Evolutionary conservation across 257 asterid genomes (phyloP), one percentile per base, ranked within the genome.

Genomic region (Gardenia jasminoides): DNA sequence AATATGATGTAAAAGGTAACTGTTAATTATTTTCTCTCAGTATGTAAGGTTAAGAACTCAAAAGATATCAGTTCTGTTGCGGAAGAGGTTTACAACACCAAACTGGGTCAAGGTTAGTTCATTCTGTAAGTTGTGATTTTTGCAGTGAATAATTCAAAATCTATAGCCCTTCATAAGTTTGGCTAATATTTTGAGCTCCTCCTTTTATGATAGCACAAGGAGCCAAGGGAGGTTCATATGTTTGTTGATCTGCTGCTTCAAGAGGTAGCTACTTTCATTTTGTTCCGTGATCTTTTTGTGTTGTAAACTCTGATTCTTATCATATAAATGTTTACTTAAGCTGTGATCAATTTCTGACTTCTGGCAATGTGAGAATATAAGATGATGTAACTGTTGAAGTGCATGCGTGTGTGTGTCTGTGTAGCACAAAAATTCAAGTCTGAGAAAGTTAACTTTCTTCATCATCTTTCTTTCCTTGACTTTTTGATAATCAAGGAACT

Each of bases 211-310:
- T 83, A 95, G 99, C 99, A 95, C 80, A 95, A 95, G 85, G 99
- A 95, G 84, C 99, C 99, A 78, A 90, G 99, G 85, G 99, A 95
- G 87, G 98, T 95, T 82, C 99, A 95, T 84, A 93, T 95, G 97
- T 93, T 89, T 84, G 98, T 95, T 72, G 97, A 95, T 92, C 87
- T 95, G 78, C 93, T 95, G 85, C 97, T 87, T 79, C 94, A 87
- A 75, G 96, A 95, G 99, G 99, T 95, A 86, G 76, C 70, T 59
- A 39, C 52, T 80, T 36, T 48, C 67, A 10, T 44, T 82, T 70
- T 50, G 74, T 56, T 72, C 56, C 66, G 36, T 72, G 36, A 24
- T 28, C 43, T 31, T 22, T 31, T 6, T 61, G 31, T 61, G 26
- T n/a, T 5, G 11, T 28, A 19, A 46, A 61, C 71, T 59, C 31